Percentiles rank a stretch among this genome's conserved stretches.
Conservation (phyloP, 805 yeast genomes). For the Metschnikowia santaceciliae region DNA sequence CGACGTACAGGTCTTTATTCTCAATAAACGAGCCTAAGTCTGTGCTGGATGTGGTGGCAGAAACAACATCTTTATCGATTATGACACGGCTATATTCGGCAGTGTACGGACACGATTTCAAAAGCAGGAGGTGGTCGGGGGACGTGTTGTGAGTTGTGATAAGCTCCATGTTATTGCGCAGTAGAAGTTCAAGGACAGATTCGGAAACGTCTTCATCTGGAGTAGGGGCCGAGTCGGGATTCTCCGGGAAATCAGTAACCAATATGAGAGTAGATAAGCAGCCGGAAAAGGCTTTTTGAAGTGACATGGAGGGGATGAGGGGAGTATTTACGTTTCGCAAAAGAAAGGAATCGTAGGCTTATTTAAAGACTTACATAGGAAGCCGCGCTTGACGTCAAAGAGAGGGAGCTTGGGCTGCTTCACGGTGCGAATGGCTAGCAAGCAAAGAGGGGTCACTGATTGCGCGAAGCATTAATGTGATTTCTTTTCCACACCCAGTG, state of each 20-base stretch:
- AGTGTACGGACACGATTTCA: not conserved
- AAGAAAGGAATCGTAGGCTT: not conserved
- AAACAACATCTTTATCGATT: not conserved
- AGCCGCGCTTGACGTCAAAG: slow-evolving; percentile 4
- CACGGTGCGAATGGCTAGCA: slow-evolving; percentile 1
- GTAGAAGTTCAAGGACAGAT: not conserved
- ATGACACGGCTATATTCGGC: not conserved
- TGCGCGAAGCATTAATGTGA: not conserved
- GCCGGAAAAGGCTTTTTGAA: not conserved
- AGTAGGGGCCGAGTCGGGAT: not conserved
- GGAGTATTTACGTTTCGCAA: not conserved
- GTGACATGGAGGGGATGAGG: not conserved
- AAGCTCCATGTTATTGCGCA: not conserved
- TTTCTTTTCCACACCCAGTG: not conserved
- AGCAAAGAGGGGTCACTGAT: slow-evolving; percentile 3
- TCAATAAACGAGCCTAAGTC: not conserved
- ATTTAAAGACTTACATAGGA: not conserved
- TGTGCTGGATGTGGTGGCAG: not conserved
- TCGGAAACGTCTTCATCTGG: not conserved
- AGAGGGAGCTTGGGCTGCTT: not conserved
- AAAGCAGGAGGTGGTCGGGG: not conserved
- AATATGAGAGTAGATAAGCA: not conserved
- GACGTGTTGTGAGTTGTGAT: not conserved
- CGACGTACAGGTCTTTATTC: not conserved
- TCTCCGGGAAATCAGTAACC: not conserved